phyloP scores from a whole-genome alignment of 2,329 filamentous ascomycete species.

The Juglanconis sp. region DNA sequence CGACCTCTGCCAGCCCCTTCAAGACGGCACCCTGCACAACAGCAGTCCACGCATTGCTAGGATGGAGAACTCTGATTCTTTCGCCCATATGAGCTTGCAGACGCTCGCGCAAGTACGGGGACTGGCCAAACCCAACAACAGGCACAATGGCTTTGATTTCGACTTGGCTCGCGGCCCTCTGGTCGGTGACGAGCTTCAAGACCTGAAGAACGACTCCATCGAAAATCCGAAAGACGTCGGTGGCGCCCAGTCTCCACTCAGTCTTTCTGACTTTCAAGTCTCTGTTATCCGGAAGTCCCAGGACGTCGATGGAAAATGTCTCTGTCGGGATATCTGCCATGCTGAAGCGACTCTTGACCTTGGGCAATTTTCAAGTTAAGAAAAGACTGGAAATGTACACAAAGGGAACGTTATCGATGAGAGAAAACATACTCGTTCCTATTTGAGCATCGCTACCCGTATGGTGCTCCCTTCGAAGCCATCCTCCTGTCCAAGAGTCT shows the following conservation, averaged over 20 bases:
- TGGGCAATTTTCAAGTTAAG: conserved; percentile 17
- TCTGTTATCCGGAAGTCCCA: conserved; percentile 34
- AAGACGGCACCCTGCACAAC: conserved; percentile 51
- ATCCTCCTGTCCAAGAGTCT: conserved; percentile 40
- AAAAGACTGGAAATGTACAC: conserved; percentile 35
- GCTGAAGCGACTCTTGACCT: conserved; percentile 36
- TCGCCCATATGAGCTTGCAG: too few relatives aligned
- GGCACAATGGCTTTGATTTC: too few relatives aligned
- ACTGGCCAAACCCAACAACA: conserved; percentile 46
- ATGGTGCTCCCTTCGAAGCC: conserved; percentile 41
- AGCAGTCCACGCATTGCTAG: conserved; percentile 47
- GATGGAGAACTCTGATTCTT: too few relatives aligned
- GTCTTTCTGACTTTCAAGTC: conserved; percentile 36
- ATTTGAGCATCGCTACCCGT: conserved; percentile 35
- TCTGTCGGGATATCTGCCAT: conserved; percentile 33
- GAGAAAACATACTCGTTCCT: not conserved
- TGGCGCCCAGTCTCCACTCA: conserved; percentile 34
- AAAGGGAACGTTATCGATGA: not conserved
- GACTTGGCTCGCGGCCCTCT: conserved; percentile 40
- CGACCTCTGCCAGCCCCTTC: conserved; percentile 40
- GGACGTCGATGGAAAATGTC: conserved; percentile 34
- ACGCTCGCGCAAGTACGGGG: conserved; percentile 44
- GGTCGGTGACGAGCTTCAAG: conserved; percentile 39
- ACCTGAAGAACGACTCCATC: conserved; percentile 42
- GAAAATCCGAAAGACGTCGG: conserved; percentile 40